phyloP scores from a whole-genome alignment of 179 eudicot genomes.

The Sideroxylon spinosum region DNA sequence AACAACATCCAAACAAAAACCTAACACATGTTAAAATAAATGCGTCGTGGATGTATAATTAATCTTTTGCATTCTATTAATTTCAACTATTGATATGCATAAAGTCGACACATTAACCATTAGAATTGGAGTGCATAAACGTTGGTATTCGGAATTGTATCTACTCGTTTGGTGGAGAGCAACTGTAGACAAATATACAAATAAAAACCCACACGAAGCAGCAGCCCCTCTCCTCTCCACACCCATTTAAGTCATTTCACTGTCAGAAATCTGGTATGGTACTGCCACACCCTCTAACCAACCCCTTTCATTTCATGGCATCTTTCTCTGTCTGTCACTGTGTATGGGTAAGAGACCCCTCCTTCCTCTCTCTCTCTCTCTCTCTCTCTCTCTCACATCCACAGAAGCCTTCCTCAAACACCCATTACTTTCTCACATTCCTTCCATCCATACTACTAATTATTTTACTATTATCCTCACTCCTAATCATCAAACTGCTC shows the following conservation, averaged over 20 bases:
- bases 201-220: conserved; percentile 13
- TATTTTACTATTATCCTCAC: conserved; percentile 10
- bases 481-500: conserved; percentile 52
- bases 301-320: conserved; percentile 14
- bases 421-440: conserved; percentile 71
- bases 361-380: neutral
- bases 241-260: conserved; percentile 30
- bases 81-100: too few species aligned
- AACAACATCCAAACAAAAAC: too few species aligned
- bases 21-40: too few species aligned
- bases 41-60: too few species aligned
- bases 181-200: neutral
- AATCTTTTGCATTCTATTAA: too few species aligned
- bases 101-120: too few species aligned
- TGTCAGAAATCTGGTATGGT: conserved; percentile 34
- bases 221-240: conserved; percentile 11
- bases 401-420: conserved; percentile 32
- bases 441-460: conserved; percentile 12
- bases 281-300: conserved; percentile 24
- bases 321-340: neutral
- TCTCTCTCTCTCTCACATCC: neutral
- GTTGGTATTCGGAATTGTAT: too few species aligned
- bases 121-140: too few species aligned
- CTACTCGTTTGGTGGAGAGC: too few species aligned
- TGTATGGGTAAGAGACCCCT: neutral